Evolutionary conservation across 768 basidiomycete species (phyloP).

Genomic region (Pulveroboletus sp.): DNA sequence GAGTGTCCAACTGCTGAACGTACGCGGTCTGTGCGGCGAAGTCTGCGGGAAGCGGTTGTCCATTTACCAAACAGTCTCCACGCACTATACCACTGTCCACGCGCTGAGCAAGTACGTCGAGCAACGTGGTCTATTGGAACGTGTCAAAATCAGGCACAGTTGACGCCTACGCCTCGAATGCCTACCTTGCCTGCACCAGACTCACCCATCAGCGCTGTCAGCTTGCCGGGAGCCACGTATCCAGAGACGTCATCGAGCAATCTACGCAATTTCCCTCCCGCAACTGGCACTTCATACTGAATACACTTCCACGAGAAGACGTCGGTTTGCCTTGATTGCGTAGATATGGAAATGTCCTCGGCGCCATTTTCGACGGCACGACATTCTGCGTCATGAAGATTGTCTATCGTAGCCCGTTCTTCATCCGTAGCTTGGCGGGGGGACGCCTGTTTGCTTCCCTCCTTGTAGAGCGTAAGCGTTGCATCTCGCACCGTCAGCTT

Average conservation of each 20-base stretch:
- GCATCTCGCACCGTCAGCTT: constrained; percentile 28
- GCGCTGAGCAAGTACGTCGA: constrained; percentile 54
- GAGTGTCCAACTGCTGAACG: constrained; percentile 76
- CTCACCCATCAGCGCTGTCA: constrained; percentile 51
- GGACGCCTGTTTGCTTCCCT: background rate
- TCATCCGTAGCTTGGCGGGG: constrained; percentile 13
- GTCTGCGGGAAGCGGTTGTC: constrained; percentile 47
- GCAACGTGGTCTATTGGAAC: constrained; percentile 47
- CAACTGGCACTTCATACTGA: constrained; percentile 55
- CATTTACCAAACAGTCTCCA: constrained; percentile 55
- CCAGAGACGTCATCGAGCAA: constrained; percentile 46
- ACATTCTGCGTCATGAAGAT: background rate
- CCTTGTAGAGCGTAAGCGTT: constrained; percentile 26
- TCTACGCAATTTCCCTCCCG: constrained; percentile 34
- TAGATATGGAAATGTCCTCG: constrained; percentile 2
- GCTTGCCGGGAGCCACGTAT: constrained; percentile 47
- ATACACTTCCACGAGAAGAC: constrained; percentile 78
- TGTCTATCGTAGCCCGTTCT: constrained; percentile 5
- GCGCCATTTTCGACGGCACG: no score
- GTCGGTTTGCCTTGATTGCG: constrained; percentile 32
- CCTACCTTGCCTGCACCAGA: constrained; percentile 31
- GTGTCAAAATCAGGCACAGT: background rate
- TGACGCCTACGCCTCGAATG: background rate
- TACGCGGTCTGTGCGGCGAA: constrained; percentile 57
- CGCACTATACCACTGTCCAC: constrained; percentile 43